Evolutionary conservation across 2,329 filamentous ascomycete species (phyloP).

Genomic region (Talaromyces verruculosus): DNA sequence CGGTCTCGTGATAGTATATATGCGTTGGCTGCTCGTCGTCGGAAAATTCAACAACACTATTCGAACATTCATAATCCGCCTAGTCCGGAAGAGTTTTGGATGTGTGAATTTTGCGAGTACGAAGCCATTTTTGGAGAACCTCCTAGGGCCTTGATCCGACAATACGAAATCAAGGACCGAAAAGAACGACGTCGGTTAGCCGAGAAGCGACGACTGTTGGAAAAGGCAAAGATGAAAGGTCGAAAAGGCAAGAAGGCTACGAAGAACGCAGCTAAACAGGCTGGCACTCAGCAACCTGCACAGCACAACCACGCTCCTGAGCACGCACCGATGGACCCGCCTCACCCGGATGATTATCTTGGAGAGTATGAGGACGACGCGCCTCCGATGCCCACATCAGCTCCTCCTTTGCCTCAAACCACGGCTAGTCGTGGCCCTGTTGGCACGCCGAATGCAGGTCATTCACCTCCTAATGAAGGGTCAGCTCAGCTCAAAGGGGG

Average conservation of each 20-base stretch:
- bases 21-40: conserved; percentile 70
- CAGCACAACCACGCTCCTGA: conserved; percentile 43
- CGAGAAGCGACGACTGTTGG: conserved; percentile 79
- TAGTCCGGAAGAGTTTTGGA: conserved; percentile 74
- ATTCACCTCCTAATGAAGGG: conserved; percentile 15
- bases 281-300: conserved; percentile 33
- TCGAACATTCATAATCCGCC: conserved; percentile 75
- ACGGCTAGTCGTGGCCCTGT: conserved; percentile 55
- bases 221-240: conserved; percentile 92
- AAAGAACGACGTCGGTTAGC: conserved; percentile 78
- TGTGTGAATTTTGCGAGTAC: conserved; percentile 98
- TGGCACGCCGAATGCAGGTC: conserved; percentile 1
- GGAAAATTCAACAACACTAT: conserved; percentile 73
- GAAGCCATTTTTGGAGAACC: conserved; percentile 90
- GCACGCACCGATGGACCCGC: conserved; percentile 39
- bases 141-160: conserved; percentile 78
- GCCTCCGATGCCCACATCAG: conserved; percentile 38
- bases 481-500: conserved; percentile 6
- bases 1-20: conserved; percentile 70
- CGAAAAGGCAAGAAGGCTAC: conserved; percentile 81
- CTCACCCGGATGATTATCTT: conserved; percentile 52
- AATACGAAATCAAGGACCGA: conserved; percentile 93
- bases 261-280: conserved; percentile 61
- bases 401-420: conserved; percentile 56
- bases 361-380: conserved; percentile 54